Evolutionary conservation across 208 protist genomes (phyloP), one percentile per base, ranked within the genome.

Genomic region (Trypanosoma cruzi): DNA sequence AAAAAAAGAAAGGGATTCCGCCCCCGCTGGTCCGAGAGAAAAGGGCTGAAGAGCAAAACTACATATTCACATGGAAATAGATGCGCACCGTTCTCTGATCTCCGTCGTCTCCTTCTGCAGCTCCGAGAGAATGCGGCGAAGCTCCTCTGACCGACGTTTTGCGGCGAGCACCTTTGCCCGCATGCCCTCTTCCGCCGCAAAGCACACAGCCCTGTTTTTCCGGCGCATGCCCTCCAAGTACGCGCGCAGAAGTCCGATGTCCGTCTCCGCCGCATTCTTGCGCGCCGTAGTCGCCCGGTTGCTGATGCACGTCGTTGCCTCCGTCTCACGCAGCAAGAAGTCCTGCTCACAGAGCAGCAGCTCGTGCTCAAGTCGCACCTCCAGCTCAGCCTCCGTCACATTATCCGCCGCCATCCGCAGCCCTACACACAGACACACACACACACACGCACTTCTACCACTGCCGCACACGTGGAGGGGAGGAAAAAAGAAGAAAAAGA

Each of bases 271-370:
- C 5, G 65, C 79, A 73, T 65, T 84, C 48, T 77, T 72, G 50
- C 84, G 75, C 16, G 83, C 76, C 1, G 69, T 89, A 57, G 69
- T 84, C 22, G 78, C 82, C n/a, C 84, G 79, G 16, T 75, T 77
- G 3, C 82, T 82, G 44, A 87, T 71, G 18, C 52, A 66, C 22
- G 79, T 68, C 4, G 65, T 78, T 0, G 75, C 50, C 13, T 71
- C 70, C 22, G 82, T 58, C 62, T 85, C 77, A 7, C 71, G 68
- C 28, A 49, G 61, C 20, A 93, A 64, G 32, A 89, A 93, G 22
- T 64, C 64, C 31, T 71, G 75, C 64, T 93, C 87, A 11, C 53
- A 52, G 4, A 59, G 24, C 48, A 93, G 73, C 58, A 87, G 71
- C 22, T 52, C 61, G 29, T 77, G 71, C 70, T 93, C 87, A 0